These are phyloP conservation scores for Magnaporthiopsis poae DNA, from an alignment of 2,329 filamentous ascomycete genomes.

Conservation along the genomic window DNA sequence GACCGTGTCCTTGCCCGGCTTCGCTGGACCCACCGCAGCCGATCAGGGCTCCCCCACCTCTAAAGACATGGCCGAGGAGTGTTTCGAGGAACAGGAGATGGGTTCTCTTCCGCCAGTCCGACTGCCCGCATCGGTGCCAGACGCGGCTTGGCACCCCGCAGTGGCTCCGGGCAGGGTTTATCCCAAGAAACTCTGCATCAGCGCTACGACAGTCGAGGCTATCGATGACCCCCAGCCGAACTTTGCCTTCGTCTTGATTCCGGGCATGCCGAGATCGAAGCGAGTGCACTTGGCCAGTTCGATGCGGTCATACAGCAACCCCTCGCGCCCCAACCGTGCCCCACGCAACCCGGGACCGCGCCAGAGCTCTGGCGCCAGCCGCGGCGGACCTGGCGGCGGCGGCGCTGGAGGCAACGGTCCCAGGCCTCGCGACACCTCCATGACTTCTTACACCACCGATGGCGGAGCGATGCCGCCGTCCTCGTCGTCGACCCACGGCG, in stretches of 20 bases:
- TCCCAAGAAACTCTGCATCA: slow-evolving; percentile 1
- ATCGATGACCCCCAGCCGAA: slow-evolving; percentile 2
- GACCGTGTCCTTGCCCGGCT: slow-evolving; percentile 4
- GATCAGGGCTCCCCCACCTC: slow-evolving; percentile 38
- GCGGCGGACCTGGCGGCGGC: neutral
- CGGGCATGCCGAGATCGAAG: slow-evolving; percentile 1
- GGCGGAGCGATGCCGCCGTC: neutral
- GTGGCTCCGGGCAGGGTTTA: slow-evolving; percentile 27
- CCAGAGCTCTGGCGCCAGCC: neutral
- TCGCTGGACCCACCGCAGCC: neutral
- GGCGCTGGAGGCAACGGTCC: neutral
- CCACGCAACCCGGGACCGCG: slow-evolving; percentile 6
- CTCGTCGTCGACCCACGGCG: slow-evolving; percentile 1
- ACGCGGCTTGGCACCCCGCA: slow-evolving; percentile 53
- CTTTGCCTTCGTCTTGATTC: neutral
- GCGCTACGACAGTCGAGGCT: slow-evolving; percentile 4
- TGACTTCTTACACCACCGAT: slow-evolving; percentile 1
- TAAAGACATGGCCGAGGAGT: slow-evolving; percentile 66
- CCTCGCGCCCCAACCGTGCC: slow-evolving; percentile 1
- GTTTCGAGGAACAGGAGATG: slow-evolving; percentile 73
- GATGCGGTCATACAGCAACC: slow-evolving; percentile 6
- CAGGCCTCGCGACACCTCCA: slow-evolving; percentile 2
- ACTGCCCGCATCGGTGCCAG: slow-evolving; percentile 53
- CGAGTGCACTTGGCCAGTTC: slow-evolving; percentile 1
- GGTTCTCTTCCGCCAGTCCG: slow-evolving; percentile 64